Conservation (phyloP, 805 yeast genomes). For the Tetrapisispora phaffii region DNA sequence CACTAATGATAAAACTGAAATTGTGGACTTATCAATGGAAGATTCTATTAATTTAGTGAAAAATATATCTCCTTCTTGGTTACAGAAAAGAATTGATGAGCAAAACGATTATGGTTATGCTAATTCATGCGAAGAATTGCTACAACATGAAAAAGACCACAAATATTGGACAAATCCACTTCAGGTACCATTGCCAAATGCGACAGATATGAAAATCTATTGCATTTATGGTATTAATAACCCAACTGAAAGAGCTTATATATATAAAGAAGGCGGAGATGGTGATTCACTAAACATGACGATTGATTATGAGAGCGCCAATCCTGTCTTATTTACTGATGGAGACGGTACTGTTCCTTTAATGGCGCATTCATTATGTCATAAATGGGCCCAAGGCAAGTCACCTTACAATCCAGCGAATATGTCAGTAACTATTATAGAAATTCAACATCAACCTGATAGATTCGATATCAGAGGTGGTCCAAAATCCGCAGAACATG, state of each 20-base stretch:
- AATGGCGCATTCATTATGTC: conserved; percentile 81
- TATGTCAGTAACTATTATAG: conserved; percentile 67
- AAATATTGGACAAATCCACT: conserved; percentile 90
- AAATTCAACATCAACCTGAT: conserved; percentile 88
- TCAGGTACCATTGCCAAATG: conserved; percentile 84
- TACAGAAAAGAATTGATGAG: conserved; percentile 47
- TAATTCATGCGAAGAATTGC: conserved; percentile 45
- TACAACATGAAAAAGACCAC: conserved; percentile 56
- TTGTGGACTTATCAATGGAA: conserved; percentile 49
- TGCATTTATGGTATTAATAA: conserved; percentile 96
- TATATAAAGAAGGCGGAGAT: conserved; percentile 57
- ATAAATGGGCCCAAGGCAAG: conserved; percentile 66
- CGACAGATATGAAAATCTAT: conserved; percentile 81
- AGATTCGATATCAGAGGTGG: conserved; percentile 93
- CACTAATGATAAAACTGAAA: not conserved
- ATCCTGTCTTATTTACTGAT: conserved; percentile 72
- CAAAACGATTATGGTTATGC: conserved; percentile 80
- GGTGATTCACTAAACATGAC: conserved; percentile 52
- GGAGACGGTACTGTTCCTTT: conserved; percentile 95
- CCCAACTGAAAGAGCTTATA: conserved; percentile 89
- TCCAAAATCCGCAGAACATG: conserved; percentile 95
- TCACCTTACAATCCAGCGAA: conserved; percentile 74
- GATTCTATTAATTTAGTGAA: conserved; percentile 60
- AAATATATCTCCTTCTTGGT: conserved; percentile 69
- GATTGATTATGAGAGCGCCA: conserved; percentile 52